These are phyloP conservation scores for Panicum virgatum DNA, from an alignment of 202 grass and related monocot species.

Conservation along the genomic window DNA sequence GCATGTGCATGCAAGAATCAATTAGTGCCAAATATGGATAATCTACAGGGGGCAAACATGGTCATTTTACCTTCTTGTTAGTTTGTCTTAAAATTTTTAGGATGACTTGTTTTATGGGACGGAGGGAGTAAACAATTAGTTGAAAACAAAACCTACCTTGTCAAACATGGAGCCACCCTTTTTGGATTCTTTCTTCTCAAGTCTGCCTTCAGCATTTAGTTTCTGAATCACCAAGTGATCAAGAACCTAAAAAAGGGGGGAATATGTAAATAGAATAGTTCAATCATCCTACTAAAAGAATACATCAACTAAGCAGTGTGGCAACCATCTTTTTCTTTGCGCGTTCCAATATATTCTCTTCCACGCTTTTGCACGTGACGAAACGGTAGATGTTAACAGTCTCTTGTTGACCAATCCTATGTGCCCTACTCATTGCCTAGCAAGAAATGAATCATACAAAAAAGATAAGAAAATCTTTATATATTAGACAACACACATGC, in stretches of 20 bases:
- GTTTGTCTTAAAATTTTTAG: too few species aligned
- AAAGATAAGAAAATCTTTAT: constrained; percentile 33
- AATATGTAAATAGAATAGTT: constrained; percentile 21
- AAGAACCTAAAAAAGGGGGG: constrained; percentile 65
- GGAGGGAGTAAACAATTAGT: constrained; percentile 2
- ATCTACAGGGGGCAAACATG: too few species aligned
- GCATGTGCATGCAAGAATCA: too few species aligned
- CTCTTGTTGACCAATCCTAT: constrained; percentile 98
- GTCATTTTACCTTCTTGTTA: too few species aligned
- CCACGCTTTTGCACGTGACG: constrained; percentile 97
- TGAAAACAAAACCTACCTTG: constrained; percentile 51
- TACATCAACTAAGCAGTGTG: constrained; percentile 2
- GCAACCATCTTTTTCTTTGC: constrained; percentile 97
- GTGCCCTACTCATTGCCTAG: constrained; percentile 99
- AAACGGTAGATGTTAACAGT: constrained; percentile 99
- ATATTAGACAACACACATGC: neutral
- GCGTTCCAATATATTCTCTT: constrained; percentile 98
- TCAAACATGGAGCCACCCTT: constrained; percentile 96
- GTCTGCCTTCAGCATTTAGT: constrained; percentile 96
- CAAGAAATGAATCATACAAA: constrained; percentile 33
- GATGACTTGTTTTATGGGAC: too few species aligned
- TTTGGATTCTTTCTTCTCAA: constrained; percentile 99
- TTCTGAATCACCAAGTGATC: constrained; percentile 99
- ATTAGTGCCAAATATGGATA: too few species aligned
- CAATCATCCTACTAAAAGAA: constrained; percentile 34